phyloP scores from a whole-genome alignment of 768 basidiomycete species.

The Leccinum rimulosum region DNA sequence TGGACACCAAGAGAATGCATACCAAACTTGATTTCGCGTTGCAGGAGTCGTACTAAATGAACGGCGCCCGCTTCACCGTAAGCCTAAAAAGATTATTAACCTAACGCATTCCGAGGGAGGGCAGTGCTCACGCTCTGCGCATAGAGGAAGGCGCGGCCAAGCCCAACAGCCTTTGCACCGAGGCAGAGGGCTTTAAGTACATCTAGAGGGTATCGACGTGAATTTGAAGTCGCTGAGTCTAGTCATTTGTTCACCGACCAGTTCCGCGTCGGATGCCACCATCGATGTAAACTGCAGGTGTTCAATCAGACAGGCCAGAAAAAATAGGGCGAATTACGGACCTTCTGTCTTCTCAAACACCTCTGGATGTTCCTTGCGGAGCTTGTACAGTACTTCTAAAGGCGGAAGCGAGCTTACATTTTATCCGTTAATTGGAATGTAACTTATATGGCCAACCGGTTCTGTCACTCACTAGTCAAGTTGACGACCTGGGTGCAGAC shows the following conservation, averaged over 20 bases:
- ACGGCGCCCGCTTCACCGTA: slow-evolving; percentile 72
- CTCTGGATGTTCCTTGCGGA: slow-evolving; percentile 72
- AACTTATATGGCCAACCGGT: not conserved
- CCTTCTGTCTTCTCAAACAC: slow-evolving; percentile 73
- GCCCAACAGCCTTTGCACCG: slow-evolving; percentile 82
- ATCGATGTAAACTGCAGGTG: slow-evolving; percentile 73
- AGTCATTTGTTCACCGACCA: slow-evolving; percentile 37
- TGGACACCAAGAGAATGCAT: slow-evolving; percentile 77
- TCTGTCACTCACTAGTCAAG: slow-evolving; percentile 63
- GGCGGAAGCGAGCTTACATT: slow-evolving; percentile 64
- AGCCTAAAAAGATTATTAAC: slow-evolving; percentile 44
- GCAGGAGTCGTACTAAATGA: slow-evolving; percentile 63
- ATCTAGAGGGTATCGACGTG: slow-evolving; percentile 41
- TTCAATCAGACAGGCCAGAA: slow-evolving; percentile 5
- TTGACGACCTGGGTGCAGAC: slow-evolving; percentile 53
- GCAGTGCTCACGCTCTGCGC: slow-evolving; percentile 65
- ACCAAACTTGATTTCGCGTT: slow-evolving; percentile 72
- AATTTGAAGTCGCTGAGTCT: not conserved
- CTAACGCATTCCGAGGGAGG: not conserved
- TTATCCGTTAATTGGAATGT: slow-evolving; percentile 12
- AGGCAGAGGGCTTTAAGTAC: slow-evolving; percentile 88
- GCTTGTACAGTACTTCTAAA: slow-evolving; percentile 71
- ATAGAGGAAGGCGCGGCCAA: slow-evolving; percentile 85
- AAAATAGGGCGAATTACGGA: slow-evolving; percentile 15
- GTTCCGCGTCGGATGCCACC: slow-evolving; percentile 76